Percentiles rank a stretch among this genome's conserved stretches.
These are phyloP conservation scores for Bacidia rubella DNA, from an alignment of 495 filamentous ascomycete genomes.

Conservation along the genomic window DNA sequence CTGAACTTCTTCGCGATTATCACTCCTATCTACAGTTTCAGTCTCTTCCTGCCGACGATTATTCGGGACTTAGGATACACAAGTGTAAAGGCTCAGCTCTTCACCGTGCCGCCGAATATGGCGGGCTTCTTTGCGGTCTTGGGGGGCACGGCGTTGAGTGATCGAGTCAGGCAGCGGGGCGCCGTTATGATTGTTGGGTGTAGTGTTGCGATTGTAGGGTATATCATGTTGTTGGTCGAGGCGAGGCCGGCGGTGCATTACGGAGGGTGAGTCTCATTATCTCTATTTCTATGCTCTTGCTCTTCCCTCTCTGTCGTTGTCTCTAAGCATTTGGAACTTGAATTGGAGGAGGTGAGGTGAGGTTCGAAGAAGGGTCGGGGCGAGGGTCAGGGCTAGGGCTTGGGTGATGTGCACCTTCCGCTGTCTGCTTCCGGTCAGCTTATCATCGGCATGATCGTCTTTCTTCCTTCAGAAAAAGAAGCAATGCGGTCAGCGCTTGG, in stretches of 20 bases:
- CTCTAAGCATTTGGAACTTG: too few species aligned
- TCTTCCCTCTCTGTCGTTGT: neutral
- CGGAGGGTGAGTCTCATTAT: constrained; percentile 8
- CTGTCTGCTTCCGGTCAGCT: too few species aligned
- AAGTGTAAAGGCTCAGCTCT: constrained; percentile 35
- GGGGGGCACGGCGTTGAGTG: constrained; percentile 24
- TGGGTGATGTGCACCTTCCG: too few species aligned
- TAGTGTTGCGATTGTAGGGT: constrained; percentile 27
- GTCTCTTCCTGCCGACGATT: constrained; percentile 39
- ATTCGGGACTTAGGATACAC: constrained; percentile 34
- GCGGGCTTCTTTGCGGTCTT: constrained; percentile 33
- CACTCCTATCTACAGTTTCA: constrained; percentile 28
- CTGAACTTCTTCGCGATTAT: constrained; percentile 16
- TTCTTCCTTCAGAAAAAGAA: too few species aligned
- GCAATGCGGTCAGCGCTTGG: too few species aligned
- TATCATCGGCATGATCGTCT: too few species aligned
- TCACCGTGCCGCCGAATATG: constrained; percentile 38
- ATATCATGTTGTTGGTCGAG: constrained; percentile 23
- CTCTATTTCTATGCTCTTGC: neutral
- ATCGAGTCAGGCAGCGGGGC: constrained; percentile 28
- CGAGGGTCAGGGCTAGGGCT: too few species aligned
- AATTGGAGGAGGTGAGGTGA: too few species aligned
- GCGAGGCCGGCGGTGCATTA: constrained; percentile 19
- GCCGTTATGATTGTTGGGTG: constrained; percentile 30
- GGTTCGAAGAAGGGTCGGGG: too few species aligned